Evolutionary conservation across 495 filamentous ascomycete genomes (phyloP), one percentile per base, ranked within the genome.

Genomic region (Xylaria telfairii): DNA sequence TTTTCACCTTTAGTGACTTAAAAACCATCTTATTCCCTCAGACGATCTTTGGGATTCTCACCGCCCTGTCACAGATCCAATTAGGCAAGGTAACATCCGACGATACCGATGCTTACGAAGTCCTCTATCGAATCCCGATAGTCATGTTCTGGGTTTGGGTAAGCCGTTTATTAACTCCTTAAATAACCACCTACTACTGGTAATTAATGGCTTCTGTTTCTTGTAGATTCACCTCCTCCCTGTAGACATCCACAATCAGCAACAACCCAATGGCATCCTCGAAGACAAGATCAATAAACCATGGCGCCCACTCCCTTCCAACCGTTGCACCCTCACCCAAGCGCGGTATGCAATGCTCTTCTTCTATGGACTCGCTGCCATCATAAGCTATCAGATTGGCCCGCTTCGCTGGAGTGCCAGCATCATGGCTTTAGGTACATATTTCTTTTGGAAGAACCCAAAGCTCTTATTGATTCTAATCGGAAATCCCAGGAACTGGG

Each of bases 1-100:
- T 81, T 10, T 80, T 80, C 67, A 80, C 79, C n/a, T 28, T 28
- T 19, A 76, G 72, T 69, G 77, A 78, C 69, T 47, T 75, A n/a
- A 73, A 74, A 51, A 78, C 74, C 10, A 73, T 76, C 56, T 53
- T 73, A 10, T 28, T 62, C 2, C 59, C 59, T 1, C 19, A 62
- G 59, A 62, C 59, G 6, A 6, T 8, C 1, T 44, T 62, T 41
- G 59, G 59, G 0, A 21, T 62, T 13, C 0, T 62, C 34, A 42
- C 34, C 2, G 34, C 59, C 3, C 17, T 62, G 5, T 62, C 34
- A 34, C 34, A 21, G 4, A 62, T 17, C 9, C 28, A 62, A 56
- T 2, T 4, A 28, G 32, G 2, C 15, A 6, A 0, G 10, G 28
- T 0, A 15, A 15, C 19, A 2, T 9, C 9, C n/a, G 26, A 56